Conservation (phyloP, 106 monocot genomes). For the Vanilla planifolia region DNA sequence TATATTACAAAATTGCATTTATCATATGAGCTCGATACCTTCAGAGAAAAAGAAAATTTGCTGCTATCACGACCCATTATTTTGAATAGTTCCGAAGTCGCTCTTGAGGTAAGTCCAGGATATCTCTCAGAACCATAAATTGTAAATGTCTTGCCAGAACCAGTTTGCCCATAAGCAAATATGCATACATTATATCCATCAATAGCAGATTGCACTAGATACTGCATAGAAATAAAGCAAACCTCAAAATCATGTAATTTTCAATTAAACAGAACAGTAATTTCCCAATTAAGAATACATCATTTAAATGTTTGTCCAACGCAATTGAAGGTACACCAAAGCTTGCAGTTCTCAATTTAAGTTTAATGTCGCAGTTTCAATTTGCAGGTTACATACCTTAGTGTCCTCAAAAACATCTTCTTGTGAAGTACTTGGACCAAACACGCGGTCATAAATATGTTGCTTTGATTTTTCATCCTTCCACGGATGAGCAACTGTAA, state of each 20-base stretch:
- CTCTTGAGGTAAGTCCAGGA: conserved; percentile 89
- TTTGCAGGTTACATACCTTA: conserved; percentile 40
- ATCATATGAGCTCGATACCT: conserved; percentile 55
- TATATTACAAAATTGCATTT: too few relatives aligned
- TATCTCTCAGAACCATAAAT: conserved; percentile 84
- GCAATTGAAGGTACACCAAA: not conserved
- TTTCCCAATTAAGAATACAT: too few relatives aligned
- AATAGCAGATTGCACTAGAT: conserved; percentile 91
- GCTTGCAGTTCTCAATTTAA: not conserved
- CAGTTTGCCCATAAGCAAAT: conserved; percentile 99
- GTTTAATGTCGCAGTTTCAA: not conserved
- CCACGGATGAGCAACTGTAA: conserved; percentile 93
- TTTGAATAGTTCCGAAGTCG: conserved; percentile 76
- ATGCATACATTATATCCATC: conserved; percentile 99
- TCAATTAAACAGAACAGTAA: too few relatives aligned
- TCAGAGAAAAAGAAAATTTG: conserved; percentile 90
- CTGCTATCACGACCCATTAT: conserved; percentile 74
- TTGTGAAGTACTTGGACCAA: conserved; percentile 67
- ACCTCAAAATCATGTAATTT: not conserved
- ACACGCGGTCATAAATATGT: conserved; percentile 92
- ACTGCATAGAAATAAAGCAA: conserved; percentile 43
- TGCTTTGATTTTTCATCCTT: conserved; percentile 94
- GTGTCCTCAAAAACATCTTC: conserved; percentile 98
- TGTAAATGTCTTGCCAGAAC: conserved; percentile 97
- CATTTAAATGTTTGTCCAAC: not conserved